Percentiles rank a stretch among this genome's conserved stretches.
phyloP scores from a whole-genome alignment of 495 filamentous ascomycete genomes.

The Tetracladium setigerum region DNA sequence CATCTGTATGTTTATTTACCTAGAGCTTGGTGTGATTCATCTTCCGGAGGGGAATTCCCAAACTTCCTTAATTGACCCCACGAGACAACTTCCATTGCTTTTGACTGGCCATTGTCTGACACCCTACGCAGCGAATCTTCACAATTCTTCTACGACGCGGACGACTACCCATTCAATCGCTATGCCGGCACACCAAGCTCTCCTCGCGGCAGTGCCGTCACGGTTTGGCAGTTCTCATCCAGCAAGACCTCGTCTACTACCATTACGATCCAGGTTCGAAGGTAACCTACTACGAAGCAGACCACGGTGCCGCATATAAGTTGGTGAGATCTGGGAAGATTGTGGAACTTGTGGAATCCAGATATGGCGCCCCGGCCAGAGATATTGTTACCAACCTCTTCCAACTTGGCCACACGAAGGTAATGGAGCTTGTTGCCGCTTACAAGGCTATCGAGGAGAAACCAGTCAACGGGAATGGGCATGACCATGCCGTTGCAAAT shows the following conservation, averaged over 20 bases:
- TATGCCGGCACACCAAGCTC: constrained; percentile 62
- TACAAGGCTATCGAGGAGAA: constrained; percentile 20
- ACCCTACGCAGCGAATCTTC: constrained; percentile 58
- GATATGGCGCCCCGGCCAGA: constrained; percentile 62
- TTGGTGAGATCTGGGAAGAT: constrained; percentile 76
- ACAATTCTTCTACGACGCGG: constrained; percentile 69
- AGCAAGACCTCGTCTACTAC: constrained; percentile 79
- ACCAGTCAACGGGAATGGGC: constrained; percentile 16
- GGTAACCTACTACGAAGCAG: constrained; percentile 71
- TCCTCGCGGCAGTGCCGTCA: constrained; percentile 61
- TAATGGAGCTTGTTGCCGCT: constrained; percentile 55
- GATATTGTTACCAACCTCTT: constrained; percentile 67
- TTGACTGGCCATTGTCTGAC: constrained; percentile 16
- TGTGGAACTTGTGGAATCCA: constrained; percentile 60
- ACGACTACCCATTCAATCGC: constrained; percentile 58
- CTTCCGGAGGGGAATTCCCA: too few species aligned
- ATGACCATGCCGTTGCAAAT: constrained; percentile 20
- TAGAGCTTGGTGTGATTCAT: not conserved
- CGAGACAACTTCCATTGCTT: not conserved
- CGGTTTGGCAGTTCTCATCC: constrained; percentile 75
- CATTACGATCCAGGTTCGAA: constrained; percentile 54
- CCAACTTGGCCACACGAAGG: constrained; percentile 65
- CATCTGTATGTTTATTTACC: constrained; percentile 71
- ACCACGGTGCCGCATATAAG: constrained; percentile 65
- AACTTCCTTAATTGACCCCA: too few species aligned